Conservation (phyloP, 495 filamentous ascomycete species). For the Evernia prunastri region DNA sequence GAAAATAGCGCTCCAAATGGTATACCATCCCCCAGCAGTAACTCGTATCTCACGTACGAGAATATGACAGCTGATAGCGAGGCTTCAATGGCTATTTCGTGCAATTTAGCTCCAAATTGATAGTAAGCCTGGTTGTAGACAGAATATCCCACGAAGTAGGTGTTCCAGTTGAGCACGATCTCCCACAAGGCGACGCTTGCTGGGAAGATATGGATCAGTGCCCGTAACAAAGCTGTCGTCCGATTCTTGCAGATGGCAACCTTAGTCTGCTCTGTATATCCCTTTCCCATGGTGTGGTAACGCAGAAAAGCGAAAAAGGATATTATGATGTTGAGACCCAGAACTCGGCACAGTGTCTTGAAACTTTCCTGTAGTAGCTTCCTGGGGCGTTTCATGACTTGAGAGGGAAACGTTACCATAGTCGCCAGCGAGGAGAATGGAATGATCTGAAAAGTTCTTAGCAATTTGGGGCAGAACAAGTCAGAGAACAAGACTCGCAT, state of each 20-base stretch:
- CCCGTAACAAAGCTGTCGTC: slow-evolving; percentile 11
- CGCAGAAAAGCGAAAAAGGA: slow-evolving; percentile 13
- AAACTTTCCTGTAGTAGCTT: neutral
- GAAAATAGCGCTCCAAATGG: slow-evolving; percentile 27
- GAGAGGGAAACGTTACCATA: neutral
- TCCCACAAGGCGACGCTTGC: slow-evolving; percentile 20
- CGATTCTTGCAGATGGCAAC: slow-evolving; percentile 17
- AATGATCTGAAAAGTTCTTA: neutral
- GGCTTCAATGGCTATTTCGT: slow-evolving; percentile 28
- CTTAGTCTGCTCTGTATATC: slow-evolving; percentile 18
- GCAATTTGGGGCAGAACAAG: neutral
- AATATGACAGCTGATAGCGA: slow-evolving; percentile 27
- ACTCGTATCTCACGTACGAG: slow-evolving; percentile 20
- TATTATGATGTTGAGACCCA: slow-evolving; percentile 14
- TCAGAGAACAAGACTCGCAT: neutral
- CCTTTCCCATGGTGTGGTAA: slow-evolving; percentile 5
- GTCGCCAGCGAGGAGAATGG: neutral
- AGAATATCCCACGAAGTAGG: slow-evolving; percentile 19
- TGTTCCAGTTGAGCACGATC: slow-evolving; percentile 23
- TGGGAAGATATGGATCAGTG: slow-evolving; percentile 18
- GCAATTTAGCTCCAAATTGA: slow-evolving; percentile 28
- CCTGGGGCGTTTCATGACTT: neutral
- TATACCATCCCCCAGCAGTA: slow-evolving; percentile 16
- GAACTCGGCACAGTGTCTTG: slow-evolving; percentile 12
- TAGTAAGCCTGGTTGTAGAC: slow-evolving; percentile 22